Percentiles rank a stretch among this genome's conserved stretches.
Conservation (phyloP, 177 flowering plant species). For the Telopea speciosissima region DNA sequence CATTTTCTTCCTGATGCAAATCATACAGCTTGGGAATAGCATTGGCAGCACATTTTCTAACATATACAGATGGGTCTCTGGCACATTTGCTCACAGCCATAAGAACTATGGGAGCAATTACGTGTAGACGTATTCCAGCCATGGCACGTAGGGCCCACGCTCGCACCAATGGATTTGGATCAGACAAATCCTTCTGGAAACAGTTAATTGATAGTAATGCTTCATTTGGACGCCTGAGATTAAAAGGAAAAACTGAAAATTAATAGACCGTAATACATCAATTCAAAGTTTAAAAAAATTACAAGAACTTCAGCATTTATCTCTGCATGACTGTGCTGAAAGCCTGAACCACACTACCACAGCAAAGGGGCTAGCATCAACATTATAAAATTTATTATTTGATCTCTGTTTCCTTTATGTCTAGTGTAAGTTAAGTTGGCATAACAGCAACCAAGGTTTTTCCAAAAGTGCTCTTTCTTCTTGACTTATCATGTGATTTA, state of each 20-base stretch:
- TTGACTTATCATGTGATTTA: background rate
- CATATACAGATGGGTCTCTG: conserved; percentile 93
- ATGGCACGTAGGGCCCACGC: conserved; percentile 99
- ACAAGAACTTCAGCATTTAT: background rate
- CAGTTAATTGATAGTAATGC: conserved; percentile 91
- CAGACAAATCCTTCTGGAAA: conserved; percentile 96
- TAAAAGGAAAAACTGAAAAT: background rate
- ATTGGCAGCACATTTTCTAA: conserved; percentile 96
- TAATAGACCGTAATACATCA: background rate
- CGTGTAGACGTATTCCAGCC: conserved; percentile 96
- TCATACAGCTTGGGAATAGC: conserved; percentile 93
- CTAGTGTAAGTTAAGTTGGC: background rate
- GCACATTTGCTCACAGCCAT: conserved; percentile 86
- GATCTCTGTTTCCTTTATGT: background rate
- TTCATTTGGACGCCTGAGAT: conserved; percentile 89
- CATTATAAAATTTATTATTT: too few species aligned
- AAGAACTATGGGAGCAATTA: conserved; percentile 77
- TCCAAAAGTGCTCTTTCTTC: background rate
- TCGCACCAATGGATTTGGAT: conserved; percentile 88
- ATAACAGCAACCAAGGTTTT: background rate
- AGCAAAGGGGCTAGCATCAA: background rate
- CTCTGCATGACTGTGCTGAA: background rate
- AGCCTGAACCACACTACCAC: too few species aligned
- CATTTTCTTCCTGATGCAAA: conserved; percentile 72
- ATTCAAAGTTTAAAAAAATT: background rate